These are phyloP conservation scores for Neopestalotiopsis clavispora DNA, from an alignment of 2,329 filamentous ascomycete genomes.

Conservation along the genomic window DNA sequence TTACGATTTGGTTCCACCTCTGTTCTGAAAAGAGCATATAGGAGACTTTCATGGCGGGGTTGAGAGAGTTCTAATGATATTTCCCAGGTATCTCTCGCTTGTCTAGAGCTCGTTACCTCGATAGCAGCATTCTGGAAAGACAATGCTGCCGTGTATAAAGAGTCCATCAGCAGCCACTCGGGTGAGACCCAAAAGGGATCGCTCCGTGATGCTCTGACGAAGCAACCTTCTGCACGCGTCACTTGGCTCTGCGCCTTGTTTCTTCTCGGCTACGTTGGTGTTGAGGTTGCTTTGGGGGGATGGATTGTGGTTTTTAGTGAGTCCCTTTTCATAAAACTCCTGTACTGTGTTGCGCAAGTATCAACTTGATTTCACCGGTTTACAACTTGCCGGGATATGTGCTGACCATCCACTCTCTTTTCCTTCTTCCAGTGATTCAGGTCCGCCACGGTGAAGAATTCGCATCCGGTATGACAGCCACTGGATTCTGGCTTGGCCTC, in stretches of 20 bases:
- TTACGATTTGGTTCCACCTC: not conserved
- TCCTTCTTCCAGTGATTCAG: conserved; percentile 57
- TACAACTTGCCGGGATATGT: not conserved
- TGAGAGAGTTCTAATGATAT: not conserved
- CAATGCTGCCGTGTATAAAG: conserved; percentile 59
- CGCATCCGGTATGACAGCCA: conserved; percentile 74
- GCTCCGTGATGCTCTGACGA: conserved; percentile 45
- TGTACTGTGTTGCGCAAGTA: too few species aligned
- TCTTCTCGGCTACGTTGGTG: conserved; percentile 76
- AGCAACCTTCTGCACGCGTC: conserved; percentile 50
- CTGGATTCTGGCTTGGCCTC: conserved; percentile 82
- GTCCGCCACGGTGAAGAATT: conserved; percentile 72
- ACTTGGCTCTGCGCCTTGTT: conserved; percentile 77
- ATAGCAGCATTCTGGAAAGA: conserved; percentile 62
- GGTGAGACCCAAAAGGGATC: conserved; percentile 32
- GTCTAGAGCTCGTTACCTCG: conserved; percentile 57
- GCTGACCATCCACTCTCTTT: not conserved
- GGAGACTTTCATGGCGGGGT: not conserved
- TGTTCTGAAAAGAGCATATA: not conserved
- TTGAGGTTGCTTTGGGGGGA: conserved; percentile 76
- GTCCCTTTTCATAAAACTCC: not conserved
- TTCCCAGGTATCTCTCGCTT: conserved; percentile 55
- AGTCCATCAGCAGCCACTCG: conserved; percentile 32
- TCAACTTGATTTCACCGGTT: not conserved
- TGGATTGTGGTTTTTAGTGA: conserved; percentile 77